Base-by-base conservation (phyloP, 1,284 basidiomycete species). In the Marasmius fiardii region DNA sequence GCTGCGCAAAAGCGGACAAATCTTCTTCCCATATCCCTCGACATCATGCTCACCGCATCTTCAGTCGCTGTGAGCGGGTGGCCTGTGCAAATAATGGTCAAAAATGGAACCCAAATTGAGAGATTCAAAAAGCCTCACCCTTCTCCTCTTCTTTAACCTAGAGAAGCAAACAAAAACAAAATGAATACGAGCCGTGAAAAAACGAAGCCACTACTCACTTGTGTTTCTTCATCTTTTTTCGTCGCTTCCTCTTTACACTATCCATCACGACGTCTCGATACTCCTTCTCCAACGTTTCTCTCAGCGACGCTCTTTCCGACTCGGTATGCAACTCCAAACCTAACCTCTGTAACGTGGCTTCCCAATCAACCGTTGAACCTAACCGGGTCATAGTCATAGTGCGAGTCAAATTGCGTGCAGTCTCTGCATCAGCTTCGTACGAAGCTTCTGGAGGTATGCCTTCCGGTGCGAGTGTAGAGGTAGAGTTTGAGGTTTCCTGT, bases 191-290 rank as follows among this genome's bases (percentile, higher is more conserved):
- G 37, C 14, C 28, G 28, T 34, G 33, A 23, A 44, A 52, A 5
- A 35, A 53, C 21, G 50, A 52, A 52, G 53, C 31, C 26, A n/a
- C 53, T 16, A 77, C 87, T 71, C 67, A 91, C 90, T 93, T 93
- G 68, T 93, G 91, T 73, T 92, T 93, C 81, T 88, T 90, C 88
- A 93, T 93, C 82, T 92, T 92, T 81, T 84, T 90, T 75, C 83
- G 77, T 63, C 83, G 79, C 78, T 93, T 93, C 70, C 90, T 82
- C 76, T 86, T 88, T 24, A 81, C 83, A 63, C 90, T 92, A 64
- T 93, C 90, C 74, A 90, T 76, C 67, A 81, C 71, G 31, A 90
- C 79, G 39, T 81, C 77, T 59, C 81, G 75, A 77, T 75, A 82
- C 49, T 85, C 81, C 64, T 74, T 78, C 43, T 83, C 77, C 60